phyloP scores from a whole-genome alignment of 257 asterid genomes.

The Nicotiana paniculata region DNA sequence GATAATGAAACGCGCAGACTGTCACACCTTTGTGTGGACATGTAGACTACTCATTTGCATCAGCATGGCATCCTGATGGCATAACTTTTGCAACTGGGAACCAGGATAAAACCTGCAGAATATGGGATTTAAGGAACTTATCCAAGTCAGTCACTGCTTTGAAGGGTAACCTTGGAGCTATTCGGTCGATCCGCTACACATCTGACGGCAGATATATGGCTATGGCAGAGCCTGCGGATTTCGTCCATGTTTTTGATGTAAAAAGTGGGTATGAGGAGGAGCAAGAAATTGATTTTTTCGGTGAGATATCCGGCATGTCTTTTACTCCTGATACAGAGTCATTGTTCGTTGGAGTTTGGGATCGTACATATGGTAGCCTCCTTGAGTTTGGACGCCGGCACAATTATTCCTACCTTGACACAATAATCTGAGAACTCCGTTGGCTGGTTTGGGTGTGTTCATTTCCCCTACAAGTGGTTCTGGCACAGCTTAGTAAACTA shows the following conservation, averaged over 20 bases:
- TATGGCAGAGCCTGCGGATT: constrained; percentile 96
- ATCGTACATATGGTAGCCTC: constrained; percentile 78
- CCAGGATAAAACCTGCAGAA: constrained; percentile 81
- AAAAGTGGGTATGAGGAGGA: constrained; percentile 59
- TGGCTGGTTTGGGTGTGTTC: constrained; percentile 3
- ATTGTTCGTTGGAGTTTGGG: constrained; percentile 77
- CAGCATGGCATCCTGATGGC: constrained; percentile 91
- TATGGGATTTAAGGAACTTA: constrained; percentile 78
- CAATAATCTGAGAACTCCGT: constrained; percentile 17
- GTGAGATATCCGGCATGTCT: constrained; percentile 82
- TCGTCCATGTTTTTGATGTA: constrained; percentile 73
- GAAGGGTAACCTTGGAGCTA: constrained; percentile 82
- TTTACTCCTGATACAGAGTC: constrained; percentile 85
- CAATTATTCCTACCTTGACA: constrained; percentile 67
- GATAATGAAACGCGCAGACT: constrained; percentile 25
- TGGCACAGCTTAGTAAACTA: constrained; percentile 10
- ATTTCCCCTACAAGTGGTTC: background rate
- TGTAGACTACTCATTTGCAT: constrained; percentile 73
- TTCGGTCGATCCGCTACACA: constrained; percentile 74
- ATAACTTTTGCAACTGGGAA: constrained; percentile 80
- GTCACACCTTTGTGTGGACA: constrained; percentile 58
- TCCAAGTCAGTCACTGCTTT: constrained; percentile 49
- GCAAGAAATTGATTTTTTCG: constrained; percentile 83
- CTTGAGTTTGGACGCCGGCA: constrained; percentile 65
- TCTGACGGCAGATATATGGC: constrained; percentile 83